These are phyloP conservation scores for Aquilaria yunnanensis DNA, from an alignment of 345 rosid species.

Conservation along the genomic window DNA sequence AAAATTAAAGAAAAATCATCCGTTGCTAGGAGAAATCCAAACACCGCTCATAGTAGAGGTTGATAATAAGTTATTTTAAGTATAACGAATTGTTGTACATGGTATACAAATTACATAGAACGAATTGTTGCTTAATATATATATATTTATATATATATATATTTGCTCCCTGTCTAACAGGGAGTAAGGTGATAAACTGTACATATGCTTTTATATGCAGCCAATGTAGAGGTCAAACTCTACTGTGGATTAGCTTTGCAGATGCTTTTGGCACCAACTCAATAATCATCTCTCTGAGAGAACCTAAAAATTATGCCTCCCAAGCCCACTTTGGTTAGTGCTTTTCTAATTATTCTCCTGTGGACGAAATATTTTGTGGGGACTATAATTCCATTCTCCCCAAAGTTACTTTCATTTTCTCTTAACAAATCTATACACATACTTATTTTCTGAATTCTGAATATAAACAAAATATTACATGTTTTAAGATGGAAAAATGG, in stretches of 20 bases:
- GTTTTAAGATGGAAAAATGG: too few species aligned
- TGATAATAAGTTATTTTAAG: too few species aligned
- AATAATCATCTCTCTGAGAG: constrained; percentile 19
- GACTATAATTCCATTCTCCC: constrained; percentile 39
- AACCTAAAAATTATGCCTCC: constrained; percentile 16
- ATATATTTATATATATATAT: neutral
- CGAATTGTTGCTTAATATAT: neutral
- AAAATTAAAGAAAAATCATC: too few species aligned
- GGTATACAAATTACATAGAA: too few species aligned
- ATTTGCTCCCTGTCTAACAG: too few species aligned
- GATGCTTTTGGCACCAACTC: constrained; percentile 27
- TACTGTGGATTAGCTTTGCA: constrained; percentile 23
- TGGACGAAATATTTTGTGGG: constrained; percentile 34
- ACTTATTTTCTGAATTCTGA: too few species aligned
- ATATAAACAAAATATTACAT: too few species aligned
- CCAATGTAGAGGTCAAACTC: constrained; percentile 29
- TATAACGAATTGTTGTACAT: too few species aligned
- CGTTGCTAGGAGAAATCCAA: too few species aligned
- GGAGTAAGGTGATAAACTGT: neutral
- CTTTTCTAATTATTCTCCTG: constrained; percentile 34
- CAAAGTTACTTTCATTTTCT: constrained; percentile 25
- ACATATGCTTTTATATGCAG: constrained; percentile 7
- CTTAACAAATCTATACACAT: neutral
- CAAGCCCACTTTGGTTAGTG: constrained; percentile 31
- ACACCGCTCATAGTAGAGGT: too few species aligned